Conservation (phyloP, 169 alveolate species). For the Plasmodium gonderi region DNA sequence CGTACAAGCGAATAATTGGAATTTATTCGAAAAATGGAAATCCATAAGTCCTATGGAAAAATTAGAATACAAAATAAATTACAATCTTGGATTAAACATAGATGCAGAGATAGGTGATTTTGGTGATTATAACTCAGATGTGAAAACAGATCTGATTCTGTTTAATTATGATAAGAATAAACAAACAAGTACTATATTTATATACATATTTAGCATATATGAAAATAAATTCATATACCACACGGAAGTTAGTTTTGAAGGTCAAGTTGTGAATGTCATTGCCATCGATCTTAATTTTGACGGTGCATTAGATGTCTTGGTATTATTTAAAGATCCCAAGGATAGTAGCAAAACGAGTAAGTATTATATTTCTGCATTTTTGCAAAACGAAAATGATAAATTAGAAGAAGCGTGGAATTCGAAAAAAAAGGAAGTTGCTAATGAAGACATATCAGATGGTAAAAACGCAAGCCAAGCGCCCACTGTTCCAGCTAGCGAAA, state of each 20-base stretch:
- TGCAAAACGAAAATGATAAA: conserved; percentile 63
- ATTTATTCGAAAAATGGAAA: conserved; percentile 60
- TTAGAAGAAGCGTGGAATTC: conserved; percentile 64
- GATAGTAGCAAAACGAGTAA: conserved; percentile 22
- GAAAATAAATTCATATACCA: conserved; percentile 36
- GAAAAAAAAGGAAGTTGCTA: conserved; percentile 28
- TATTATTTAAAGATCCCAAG: conserved; percentile 66
- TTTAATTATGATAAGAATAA: conserved; percentile 55
- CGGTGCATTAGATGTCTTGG: conserved; percentile 77
- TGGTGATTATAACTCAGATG: conserved; percentile 74
- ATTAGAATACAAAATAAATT: conserved; percentile 52
- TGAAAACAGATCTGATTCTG: conserved; percentile 64
- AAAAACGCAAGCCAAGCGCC: neutral
- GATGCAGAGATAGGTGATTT: conserved; percentile 74
- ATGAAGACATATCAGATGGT: conserved; percentile 21
- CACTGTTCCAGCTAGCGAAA: neutral
- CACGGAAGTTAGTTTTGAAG: conserved; percentile 69
- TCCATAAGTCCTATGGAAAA: conserved; percentile 55
- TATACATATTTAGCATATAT: conserved; percentile 17
- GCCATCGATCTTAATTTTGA: conserved; percentile 82
- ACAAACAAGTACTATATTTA: conserved; percentile 32
- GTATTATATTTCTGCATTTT: conserved; percentile 24
- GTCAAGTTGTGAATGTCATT: conserved; percentile 72
- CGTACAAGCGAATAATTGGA: conserved; percentile 61
- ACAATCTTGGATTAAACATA: conserved; percentile 51